Conservation (phyloP, 2,329 filamentous ascomycete genomes). For the Lasiodiplodia citricola region DNA sequence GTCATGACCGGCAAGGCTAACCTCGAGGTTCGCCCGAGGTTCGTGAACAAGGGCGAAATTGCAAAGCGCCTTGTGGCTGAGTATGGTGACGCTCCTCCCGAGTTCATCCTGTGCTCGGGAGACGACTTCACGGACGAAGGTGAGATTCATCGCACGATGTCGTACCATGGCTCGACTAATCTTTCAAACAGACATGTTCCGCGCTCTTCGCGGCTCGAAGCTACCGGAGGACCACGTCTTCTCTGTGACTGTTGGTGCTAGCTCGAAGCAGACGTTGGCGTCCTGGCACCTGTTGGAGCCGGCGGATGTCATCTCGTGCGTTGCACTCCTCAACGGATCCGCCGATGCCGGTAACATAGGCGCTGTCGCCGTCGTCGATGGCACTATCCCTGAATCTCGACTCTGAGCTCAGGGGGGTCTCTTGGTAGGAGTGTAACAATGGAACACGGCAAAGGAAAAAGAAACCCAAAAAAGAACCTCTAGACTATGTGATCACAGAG, state of each 20-base stretch:
- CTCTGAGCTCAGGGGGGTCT: background rate
- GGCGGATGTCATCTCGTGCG: slow-evolving; percentile 77
- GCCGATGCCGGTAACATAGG: slow-evolving; percentile 48
- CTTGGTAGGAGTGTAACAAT: background rate
- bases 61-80: slow-evolving; percentile 79
- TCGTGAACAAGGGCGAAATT: slow-evolving; percentile 98
- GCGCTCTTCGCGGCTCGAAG: slow-evolving; percentile 68
- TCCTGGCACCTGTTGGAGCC: slow-evolving; percentile 91
- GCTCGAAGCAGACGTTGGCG: slow-evolving; percentile 88
- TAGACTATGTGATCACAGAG: slow-evolving; percentile 22
- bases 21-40: slow-evolving; percentile 92
- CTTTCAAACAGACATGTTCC: slow-evolving; percentile 71
- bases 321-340: slow-evolving; percentile 61
- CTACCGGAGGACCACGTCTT: slow-evolving; percentile 73
- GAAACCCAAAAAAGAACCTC: background rate
- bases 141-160: slow-evolving; percentile 46
- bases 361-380: slow-evolving; percentile 48
- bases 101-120: slow-evolving; percentile 88
- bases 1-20: slow-evolving; percentile 98
- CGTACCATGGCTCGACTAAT: background rate
- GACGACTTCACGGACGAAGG: slow-evolving; percentile 99
- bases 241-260: slow-evolving; percentile 88
- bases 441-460: background rate
- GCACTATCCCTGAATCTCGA: slow-evolving; percentile 40
- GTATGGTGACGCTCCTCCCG: slow-evolving; percentile 71